A percentile compares a stretch with the other conserved stretches of the same genome.
Evolutionary conservation across 371 early-diverging fungal species (phyloP).

Genomic region (Mortierella sp.): DNA sequence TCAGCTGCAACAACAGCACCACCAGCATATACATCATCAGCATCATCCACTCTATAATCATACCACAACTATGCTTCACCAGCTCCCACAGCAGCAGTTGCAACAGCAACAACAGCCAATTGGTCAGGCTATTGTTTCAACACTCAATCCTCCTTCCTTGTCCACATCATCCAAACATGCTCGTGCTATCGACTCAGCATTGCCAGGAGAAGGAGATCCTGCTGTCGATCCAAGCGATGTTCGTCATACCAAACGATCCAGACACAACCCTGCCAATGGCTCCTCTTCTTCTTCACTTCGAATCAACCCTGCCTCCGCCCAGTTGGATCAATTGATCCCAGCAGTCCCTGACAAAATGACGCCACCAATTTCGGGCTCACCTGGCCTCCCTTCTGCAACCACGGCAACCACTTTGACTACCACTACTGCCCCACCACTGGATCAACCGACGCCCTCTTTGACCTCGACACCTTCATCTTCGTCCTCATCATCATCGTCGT

Average conservation of each 20-base stretch:
- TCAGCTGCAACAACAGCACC: neutral
- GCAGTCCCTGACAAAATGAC: constrained; percentile 7
- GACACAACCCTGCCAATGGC: neutral
- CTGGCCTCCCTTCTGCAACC: neutral
- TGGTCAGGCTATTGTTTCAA: neutral
- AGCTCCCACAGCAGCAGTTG: neutral
- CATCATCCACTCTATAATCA: neutral
- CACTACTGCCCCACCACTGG: neutral
- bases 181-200: constrained; percentile 3
- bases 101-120: neutral
- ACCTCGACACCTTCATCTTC: constrained; percentile 1
- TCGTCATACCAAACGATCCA: constrained; percentile 24
- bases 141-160: neutral
- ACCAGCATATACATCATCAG: constrained; percentile 1
- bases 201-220: neutral
- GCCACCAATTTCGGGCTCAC: constrained; percentile 14
- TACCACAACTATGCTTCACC: neutral
- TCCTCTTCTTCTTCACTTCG: neutral
- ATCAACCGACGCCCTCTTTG: constrained; percentile 3
- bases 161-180: constrained; percentile 25
- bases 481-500: neutral
- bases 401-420: neutral
- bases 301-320: neutral
- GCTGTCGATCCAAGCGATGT: neutral
- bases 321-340: neutral